A percentile compares a stretch with the other conserved stretches of the same genome.
Conservation (phyloP, 2,329 filamentous ascomycete genomes). For the Alternaria postmessia region DNA sequence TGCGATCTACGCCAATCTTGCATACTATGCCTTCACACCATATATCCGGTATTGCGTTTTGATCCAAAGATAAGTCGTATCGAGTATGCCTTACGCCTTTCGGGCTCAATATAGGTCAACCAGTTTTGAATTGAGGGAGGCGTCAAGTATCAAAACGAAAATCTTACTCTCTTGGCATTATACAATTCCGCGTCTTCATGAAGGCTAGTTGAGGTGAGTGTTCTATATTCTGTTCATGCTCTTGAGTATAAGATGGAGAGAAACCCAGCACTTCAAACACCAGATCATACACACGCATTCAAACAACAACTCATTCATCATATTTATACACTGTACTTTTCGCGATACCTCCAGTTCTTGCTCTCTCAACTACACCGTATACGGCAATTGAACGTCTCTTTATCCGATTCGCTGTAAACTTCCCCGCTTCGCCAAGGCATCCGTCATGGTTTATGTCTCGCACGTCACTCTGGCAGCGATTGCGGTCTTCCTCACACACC, state of each 20-base stretch:
- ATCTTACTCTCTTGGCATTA: neutral
- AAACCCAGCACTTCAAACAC: neutral
- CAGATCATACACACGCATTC: neutral
- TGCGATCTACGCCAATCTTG: neutral
- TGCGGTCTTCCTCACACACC: neutral
- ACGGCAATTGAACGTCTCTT: neutral
- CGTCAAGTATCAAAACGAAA: neutral
- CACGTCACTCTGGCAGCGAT: neutral
- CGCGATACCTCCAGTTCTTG: neutral
- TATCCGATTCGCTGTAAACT: conserved; percentile 1
- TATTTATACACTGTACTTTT: neutral
- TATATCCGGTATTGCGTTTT: neutral
- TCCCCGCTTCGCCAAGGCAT: conserved; percentile 4
- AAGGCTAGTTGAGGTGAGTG: neutral
- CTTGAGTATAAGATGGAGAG: neutral
- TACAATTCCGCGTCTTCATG: neutral
- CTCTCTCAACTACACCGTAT: neutral
- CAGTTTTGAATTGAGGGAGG: neutral
- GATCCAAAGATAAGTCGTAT: neutral
- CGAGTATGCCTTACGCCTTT: neutral
- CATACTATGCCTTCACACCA: neutral
- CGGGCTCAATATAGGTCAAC: neutral
- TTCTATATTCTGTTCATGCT: neutral
- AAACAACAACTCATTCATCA: neutral
- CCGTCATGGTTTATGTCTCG: conserved; percentile 2